Conservation (phyloP, 371 early-diverging fungal genomes). For the Capniomyces stellatus region DNA sequence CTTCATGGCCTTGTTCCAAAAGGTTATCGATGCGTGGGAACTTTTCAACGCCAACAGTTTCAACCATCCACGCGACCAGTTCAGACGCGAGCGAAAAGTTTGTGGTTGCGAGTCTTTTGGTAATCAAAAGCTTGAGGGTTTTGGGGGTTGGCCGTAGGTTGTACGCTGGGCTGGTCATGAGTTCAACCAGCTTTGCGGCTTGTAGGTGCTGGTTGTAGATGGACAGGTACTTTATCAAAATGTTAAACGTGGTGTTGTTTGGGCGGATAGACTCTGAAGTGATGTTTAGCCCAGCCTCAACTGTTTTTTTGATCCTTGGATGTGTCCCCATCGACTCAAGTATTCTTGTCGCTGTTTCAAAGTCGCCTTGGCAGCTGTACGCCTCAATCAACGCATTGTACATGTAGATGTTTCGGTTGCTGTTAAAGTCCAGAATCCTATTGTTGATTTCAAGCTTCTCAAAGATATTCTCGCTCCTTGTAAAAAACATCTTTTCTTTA, state of each 20-base stretch:
- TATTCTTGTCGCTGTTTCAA: background rate
- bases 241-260: background rate
- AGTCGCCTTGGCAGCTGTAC: background rate
- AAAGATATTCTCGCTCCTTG: too few species aligned
- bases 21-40: background rate
- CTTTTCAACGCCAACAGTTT: background rate
- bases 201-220: background rate
- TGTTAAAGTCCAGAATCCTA: too few species aligned
- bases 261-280: background rate
- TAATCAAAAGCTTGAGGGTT: background rate
- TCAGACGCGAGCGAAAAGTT: background rate
- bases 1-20: background rate
- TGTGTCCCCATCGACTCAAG: background rate
- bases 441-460: too few species aligned
- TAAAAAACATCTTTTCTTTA: too few species aligned
- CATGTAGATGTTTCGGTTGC: background rate
- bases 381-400: constrained; percentile 2
- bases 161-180: background rate
- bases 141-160: background rate
- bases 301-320: background rate
- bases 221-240: background rate
- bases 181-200: background rate
- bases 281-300: background rate
- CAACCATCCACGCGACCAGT: background rate
- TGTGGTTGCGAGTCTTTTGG: background rate